Conservation (phyloP, 805 yeast species). For the Helenozyma rhizophorensis region DNA sequence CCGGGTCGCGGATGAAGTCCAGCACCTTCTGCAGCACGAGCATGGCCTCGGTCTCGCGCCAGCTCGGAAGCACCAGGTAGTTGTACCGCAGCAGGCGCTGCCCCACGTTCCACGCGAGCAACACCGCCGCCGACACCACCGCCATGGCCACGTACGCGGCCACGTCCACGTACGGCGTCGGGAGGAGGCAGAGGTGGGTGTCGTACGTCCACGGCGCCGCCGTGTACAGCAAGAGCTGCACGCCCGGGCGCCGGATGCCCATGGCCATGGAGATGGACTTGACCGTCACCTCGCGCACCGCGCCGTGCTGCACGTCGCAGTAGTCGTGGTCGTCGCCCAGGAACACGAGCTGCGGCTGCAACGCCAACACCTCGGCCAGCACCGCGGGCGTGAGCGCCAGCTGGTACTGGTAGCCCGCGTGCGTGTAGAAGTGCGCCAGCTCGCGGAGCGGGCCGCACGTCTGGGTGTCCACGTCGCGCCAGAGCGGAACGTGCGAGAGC, state of each 20-base stretch:
- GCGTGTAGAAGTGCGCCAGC: conserved; percentile 10
- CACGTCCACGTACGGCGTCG: conserved; percentile 42
- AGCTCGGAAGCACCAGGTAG: conserved; percentile 25
- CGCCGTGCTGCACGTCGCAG: conserved; percentile 15
- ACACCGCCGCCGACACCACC: conserved; percentile 22
- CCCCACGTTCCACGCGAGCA: conserved; percentile 28
- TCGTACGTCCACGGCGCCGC: conserved; percentile 19
- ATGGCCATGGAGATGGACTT: conserved; percentile 39
- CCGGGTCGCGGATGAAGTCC: conserved; percentile 29
- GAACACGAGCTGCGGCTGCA: conserved; percentile 20
- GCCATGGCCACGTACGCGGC: conserved; percentile 35
- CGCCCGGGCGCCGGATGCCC: conserved; percentile 39
- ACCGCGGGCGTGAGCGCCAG: conserved; percentile 16
- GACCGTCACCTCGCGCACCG: conserved; percentile 33
- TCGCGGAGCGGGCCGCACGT: conserved; percentile 23
- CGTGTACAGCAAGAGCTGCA: conserved; percentile 31
- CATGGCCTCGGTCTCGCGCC: conserved; percentile 7
- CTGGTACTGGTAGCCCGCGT: conserved; percentile 24
- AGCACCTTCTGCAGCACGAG: conserved; percentile 22
- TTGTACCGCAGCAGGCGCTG: conserved; percentile 22
- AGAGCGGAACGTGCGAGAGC: conserved; percentile 23
- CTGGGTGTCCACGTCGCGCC: conserved; percentile 13
- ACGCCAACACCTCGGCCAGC: conserved; percentile 13
- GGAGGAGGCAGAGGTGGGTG: conserved; percentile 43
- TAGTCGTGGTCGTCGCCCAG: conserved; percentile 27